Evolutionary conservation across 1,139 yeast genomes (phyloP), one percentile per base, ranked within the genome.

Genomic region (Saccharomycopsis hybrid): DNA sequence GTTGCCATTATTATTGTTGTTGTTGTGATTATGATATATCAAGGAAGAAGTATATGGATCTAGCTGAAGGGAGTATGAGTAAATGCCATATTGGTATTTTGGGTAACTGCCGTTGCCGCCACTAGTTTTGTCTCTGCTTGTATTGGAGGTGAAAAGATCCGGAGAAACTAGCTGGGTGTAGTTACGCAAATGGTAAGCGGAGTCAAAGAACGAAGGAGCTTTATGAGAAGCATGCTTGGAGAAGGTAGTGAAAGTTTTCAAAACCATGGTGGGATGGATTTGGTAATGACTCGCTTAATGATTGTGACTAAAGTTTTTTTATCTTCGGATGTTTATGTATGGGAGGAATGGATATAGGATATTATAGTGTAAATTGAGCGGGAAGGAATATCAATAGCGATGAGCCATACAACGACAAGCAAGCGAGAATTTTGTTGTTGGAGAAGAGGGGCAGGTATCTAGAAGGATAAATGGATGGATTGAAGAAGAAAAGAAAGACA

Each of bases 121-220:
- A 11, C 39, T 37, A 31, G 37, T 44, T 18, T 44, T 46, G 8
- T 47, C 40, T 18, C 51, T 50, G 9, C 47, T 42, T n/a, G 55
- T 48, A 38, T 53, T 53, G 9, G 54, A 46, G 29, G 52, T 51
- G 46, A 53, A 53, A 18, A 48, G 36, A 11, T 53, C 56, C n/a
- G 55, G 54, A 27, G 42, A 42, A 5, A 44, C 46, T 7, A 49
- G 41, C 39, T 51, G 54, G 13, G 54, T 51, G 49, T 53, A 53
- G 47, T 50, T 51, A 36, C 50, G 43, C n/a, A 53, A 38, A 45
- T 53, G 56, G 25, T 51, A 53, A 2, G 56, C 46, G 24, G 53
- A 48, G 28, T 53, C 56, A 44, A 53, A 53, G 41, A 53, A 53
- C 9, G 54, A 50, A 7, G 56, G 56, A 3, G 54, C 54, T 35